Conservation (phyloP, 148 eudicot species). For the Diospyros kaki region DNA sequence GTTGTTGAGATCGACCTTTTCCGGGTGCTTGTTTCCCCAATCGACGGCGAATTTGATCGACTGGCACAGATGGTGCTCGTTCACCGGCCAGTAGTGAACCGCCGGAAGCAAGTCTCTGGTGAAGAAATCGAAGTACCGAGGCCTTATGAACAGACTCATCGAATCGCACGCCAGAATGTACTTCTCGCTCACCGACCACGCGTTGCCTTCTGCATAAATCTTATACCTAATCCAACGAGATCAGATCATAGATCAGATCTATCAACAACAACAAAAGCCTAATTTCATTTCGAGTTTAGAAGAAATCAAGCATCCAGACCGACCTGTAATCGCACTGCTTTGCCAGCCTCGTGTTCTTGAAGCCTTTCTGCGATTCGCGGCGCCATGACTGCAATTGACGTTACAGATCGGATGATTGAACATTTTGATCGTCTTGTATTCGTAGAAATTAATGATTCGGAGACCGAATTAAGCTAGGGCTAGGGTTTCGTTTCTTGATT, state of each 20-base stretch:
- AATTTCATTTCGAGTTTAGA: too few relatives aligned
- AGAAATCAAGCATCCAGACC: neutral
- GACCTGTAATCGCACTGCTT: conserved; percentile 52
- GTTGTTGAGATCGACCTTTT: conserved; percentile 22
- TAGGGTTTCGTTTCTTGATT: too few relatives aligned
- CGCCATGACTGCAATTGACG: conserved; percentile 34
- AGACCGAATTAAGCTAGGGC: too few relatives aligned
- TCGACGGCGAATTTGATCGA: conserved; percentile 47
- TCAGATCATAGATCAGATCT: too few relatives aligned
- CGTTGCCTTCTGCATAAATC: conserved; percentile 48
- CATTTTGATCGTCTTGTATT: neutral
- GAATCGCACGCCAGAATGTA: conserved; percentile 59
- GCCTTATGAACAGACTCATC: conserved; percentile 39
- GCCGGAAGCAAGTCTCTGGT: conserved; percentile 45
- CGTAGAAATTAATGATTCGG: neutral
- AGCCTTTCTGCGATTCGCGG: conserved; percentile 19
- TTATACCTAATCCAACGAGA: conserved; percentile 30
- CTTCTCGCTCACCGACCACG: conserved; percentile 59
- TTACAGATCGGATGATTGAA: too few relatives aligned
- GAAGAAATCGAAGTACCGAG: conserved; percentile 46
- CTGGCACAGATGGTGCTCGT: conserved; percentile 24
- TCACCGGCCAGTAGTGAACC: conserved; percentile 54
- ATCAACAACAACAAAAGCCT: too few relatives aligned
- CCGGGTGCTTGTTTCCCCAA: conserved; percentile 40
- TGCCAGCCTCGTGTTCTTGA: conserved; percentile 33